These are phyloP conservation scores for Terana coerulea DNA, from an alignment of 768 basidiomycete genomes.

Conservation along the genomic window DNA sequence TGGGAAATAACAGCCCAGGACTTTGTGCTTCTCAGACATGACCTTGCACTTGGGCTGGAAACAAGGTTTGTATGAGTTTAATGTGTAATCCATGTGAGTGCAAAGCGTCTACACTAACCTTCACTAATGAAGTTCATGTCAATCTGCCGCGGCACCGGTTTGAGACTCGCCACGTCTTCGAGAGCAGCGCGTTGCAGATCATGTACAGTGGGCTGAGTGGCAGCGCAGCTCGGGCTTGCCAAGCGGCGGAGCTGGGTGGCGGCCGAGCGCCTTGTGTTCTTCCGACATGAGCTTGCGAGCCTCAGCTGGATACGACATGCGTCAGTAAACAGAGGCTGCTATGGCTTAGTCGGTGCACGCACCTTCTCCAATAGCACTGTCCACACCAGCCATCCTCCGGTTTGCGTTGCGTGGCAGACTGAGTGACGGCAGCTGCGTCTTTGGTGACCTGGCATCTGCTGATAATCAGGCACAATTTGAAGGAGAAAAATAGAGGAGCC, in stretches of 20 bases:
- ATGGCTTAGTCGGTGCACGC: background rate
- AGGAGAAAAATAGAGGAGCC: no score
- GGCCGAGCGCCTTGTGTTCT: slow-evolving; percentile 34
- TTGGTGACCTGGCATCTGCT: slow-evolving; percentile 30
- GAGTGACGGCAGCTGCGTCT: slow-evolving; percentile 9
- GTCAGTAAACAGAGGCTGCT: background rate
- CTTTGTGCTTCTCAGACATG: no score
- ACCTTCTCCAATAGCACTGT: slow-evolving; percentile 20
- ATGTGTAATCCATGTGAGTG: no score
- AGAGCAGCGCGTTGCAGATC: slow-evolving; percentile 16
- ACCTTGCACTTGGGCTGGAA: no score
- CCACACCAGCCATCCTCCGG: slow-evolving; percentile 7
- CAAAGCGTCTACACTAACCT: no score
- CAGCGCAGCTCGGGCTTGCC: slow-evolving; percentile 20
- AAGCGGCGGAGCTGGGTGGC: slow-evolving; percentile 27
- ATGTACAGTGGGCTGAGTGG: background rate
- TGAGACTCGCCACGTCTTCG: slow-evolving; percentile 17
- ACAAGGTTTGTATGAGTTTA: no score
- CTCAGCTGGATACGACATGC: slow-evolving; percentile 18
- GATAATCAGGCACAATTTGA: no score
- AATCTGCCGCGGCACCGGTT: slow-evolving; percentile 2
- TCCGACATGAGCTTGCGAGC: slow-evolving; percentile 32
- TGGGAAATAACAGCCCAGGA: no score
- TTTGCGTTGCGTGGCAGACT: slow-evolving; percentile 12
- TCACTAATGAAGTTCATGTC: slow-evolving; percentile 17